Evolutionary conservation across 129 eudicot genomes (phyloP).

Genomic region (Tanacetum coccineum): DNA sequence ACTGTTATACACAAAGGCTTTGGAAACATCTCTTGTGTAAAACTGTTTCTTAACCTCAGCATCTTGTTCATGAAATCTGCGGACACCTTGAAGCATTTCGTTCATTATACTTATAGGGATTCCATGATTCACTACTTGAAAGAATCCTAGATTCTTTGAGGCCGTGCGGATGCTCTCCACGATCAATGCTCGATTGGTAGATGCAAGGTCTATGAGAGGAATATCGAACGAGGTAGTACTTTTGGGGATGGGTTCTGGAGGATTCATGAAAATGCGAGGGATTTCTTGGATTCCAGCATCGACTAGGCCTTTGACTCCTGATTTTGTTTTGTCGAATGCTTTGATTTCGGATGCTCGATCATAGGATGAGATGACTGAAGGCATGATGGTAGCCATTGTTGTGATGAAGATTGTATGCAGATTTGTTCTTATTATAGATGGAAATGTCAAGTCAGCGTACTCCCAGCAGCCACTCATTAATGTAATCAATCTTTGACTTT

Average conservation of each 20-base stretch:
- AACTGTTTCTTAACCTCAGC: conserved; percentile 20
- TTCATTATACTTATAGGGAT: conserved; percentile 40
- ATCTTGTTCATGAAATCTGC: conserved; percentile 31
- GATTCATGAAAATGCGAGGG: conserved; percentile 47
- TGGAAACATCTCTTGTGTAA: conserved; percentile 35
- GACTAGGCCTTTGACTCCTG: conserved; percentile 54
- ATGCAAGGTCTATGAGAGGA: conserved; percentile 38
- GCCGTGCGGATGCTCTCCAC: conserved; percentile 32
- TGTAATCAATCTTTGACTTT: conserved; percentile 6
- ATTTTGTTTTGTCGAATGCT: conserved; percentile 44
- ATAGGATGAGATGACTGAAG: neutral
- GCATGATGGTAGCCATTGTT: conserved; percentile 15
- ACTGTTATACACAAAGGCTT: conserved; percentile 35
- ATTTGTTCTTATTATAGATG: neutral
- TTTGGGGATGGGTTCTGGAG: conserved; percentile 31
- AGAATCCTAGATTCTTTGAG: conserved; percentile 41
- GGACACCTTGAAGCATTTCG: conserved; percentile 34
- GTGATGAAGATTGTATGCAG: conserved; percentile 15
- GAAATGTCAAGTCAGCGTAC: neutral
- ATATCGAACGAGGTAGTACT: conserved; percentile 20
- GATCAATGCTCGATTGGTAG: conserved; percentile 11
- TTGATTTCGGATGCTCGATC: conserved; percentile 35
- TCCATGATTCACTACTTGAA: conserved; percentile 59
- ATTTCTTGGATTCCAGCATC: conserved; percentile 41
- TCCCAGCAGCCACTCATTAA: neutral